phyloP scores from a whole-genome alignment of 768 basidiomycete species.

The Roridomyces roridus region DNA sequence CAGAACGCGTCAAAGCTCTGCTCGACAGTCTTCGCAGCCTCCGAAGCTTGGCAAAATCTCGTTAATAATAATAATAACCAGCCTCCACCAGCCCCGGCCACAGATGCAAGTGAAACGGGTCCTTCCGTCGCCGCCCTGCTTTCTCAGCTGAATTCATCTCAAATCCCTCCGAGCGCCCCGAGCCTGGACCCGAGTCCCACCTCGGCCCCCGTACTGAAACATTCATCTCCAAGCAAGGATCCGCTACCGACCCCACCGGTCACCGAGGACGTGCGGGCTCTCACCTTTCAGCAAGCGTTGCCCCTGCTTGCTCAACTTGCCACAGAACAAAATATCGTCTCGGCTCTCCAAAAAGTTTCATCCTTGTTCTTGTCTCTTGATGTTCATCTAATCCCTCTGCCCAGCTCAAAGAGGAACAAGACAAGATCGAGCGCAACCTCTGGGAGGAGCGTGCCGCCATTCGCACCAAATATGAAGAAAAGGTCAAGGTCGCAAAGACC shows the following conservation, averaged over 20 bases:
- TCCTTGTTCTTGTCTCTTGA: neutral
- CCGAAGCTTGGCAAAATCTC: conserved; percentile 71
- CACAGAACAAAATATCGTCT: conserved; percentile 56
- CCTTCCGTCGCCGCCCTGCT: conserved; percentile 65
- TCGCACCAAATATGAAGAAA: conserved; percentile 70
- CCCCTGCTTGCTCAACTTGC: conserved; percentile 67
- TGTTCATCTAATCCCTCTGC: conserved; percentile 2
- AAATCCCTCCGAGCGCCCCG: conserved; percentile 13
- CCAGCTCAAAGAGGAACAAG: conserved; percentile 77
- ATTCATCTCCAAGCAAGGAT: conserved; percentile 4
- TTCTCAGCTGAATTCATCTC: conserved; percentile 58
- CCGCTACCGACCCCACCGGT: conserved; percentile 9
- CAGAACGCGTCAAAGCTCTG: conserved; percentile 68
- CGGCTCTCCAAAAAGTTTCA: conserved; percentile 45
- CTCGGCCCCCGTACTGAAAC: too few species aligned
- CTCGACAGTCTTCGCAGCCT: conserved; percentile 71
- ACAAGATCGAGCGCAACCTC: conserved; percentile 67
- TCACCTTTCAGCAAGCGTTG: conserved; percentile 75
- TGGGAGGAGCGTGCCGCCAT: conserved; percentile 73
- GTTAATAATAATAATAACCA: conserved; percentile 18
- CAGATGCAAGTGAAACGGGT: neutral
- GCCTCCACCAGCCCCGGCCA: conserved; percentile 4
- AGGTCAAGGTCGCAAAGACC: conserved; percentile 68
- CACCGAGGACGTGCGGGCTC: conserved; percentile 47
- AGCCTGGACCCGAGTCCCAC: neutral